Evolutionary conservation across 2,329 filamentous ascomycete genomes (phyloP).

Genomic region (Diaporthe aspalathi): DNA sequence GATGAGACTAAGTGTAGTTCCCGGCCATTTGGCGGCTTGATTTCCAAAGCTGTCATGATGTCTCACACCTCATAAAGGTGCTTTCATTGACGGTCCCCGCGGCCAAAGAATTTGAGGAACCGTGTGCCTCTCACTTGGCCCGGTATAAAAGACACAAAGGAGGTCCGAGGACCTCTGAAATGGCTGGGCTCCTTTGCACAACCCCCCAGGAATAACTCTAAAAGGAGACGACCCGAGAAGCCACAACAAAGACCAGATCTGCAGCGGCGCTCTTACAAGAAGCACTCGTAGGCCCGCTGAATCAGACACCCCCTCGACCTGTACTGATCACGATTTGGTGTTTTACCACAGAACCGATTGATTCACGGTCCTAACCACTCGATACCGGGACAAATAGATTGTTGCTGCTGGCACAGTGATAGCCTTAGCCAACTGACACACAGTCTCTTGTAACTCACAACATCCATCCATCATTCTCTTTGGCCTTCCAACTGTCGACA

Average conservation of each 20-base stretch:
- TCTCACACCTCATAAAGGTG: slow-evolving; percentile 32
- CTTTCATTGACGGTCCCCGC: slow-evolving; percentile 23
- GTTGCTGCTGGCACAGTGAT: slow-evolving; percentile 29
- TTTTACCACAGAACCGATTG: slow-evolving; percentile 29
- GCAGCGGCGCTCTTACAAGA: slow-evolving; percentile 27
- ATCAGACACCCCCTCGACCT: slow-evolving; percentile 18
- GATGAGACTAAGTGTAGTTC: slow-evolving; percentile 25
- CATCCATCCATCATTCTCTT: slow-evolving; percentile 33
- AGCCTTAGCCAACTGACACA: slow-evolving; percentile 26
- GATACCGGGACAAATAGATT: slow-evolving; percentile 20
- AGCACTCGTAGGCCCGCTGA: slow-evolving; percentile 18
- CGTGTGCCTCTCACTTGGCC: slow-evolving; percentile 29
- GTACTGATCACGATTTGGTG: slow-evolving; percentile 21
- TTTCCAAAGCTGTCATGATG: slow-evolving; percentile 26
- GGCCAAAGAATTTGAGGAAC: slow-evolving; percentile 11
- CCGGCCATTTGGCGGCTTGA: slow-evolving; percentile 23
- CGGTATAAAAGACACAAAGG: slow-evolving; percentile 27
- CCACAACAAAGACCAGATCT: slow-evolving; percentile 23
- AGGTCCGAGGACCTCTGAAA: slow-evolving; percentile 17
- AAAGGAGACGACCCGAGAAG: background rate
- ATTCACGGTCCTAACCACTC: slow-evolving; percentile 16
- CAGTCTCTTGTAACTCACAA: slow-evolving; percentile 32
- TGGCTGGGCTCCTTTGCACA: slow-evolving; percentile 17
- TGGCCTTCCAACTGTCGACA: slow-evolving; percentile 30
- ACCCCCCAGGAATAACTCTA: background rate